Evolutionary conservation across 257 asterid genomes (phyloP), one percentile per base, ranked within the genome.

Genomic region (Penstemon newberryi): DNA sequence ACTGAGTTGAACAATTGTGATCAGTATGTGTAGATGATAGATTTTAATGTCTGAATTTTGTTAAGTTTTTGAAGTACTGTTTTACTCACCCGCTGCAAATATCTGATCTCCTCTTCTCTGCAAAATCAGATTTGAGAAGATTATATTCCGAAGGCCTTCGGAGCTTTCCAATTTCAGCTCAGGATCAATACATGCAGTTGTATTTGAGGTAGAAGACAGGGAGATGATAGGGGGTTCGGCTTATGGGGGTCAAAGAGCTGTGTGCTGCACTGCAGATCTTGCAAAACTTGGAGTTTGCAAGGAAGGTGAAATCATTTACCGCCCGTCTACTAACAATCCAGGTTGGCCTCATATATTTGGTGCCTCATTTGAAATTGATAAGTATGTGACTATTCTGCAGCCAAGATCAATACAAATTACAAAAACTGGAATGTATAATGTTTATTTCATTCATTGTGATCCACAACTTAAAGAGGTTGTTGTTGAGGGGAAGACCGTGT

Each of bases 231-330:
- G 98, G 33, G 98, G 98, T 66, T 92, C 98, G 18, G 98, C 95
- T 25, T 92, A 92, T 18, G 96, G 98, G 44, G 98, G 98, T 25
- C 98, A 92, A 80, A 86, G 96, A 83, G 98, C 98, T 45, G 78
- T 92, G 51, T 92, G 98, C 75, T 92, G 98, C 83, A 75, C 95
- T 2, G 84, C 84, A 5, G 98, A 92, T 82, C 96, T 92, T 74
- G 92, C 96, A 37, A 92, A 92, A 80, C 95, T 92, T 56, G 96
- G 96, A 66, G 96, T 87, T 58, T 92, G 98, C 81, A 87, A 83
- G 68, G 83, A 89, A 73, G 96, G 96, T 8, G 78, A 89, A 54
- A 80, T 92, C 77, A 92, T 92, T 75, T 68, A 83, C 82, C 96
- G 98, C 55, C 96, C 89, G 11, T 89, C 97, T 19, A 68, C 88